Percentiles rank a stretch among this genome's conserved stretches.
These are phyloP conservation scores for Neonectria faginata DNA, from an alignment of 2,329 filamentous ascomycete species.

Conservation along the genomic window DNA sequence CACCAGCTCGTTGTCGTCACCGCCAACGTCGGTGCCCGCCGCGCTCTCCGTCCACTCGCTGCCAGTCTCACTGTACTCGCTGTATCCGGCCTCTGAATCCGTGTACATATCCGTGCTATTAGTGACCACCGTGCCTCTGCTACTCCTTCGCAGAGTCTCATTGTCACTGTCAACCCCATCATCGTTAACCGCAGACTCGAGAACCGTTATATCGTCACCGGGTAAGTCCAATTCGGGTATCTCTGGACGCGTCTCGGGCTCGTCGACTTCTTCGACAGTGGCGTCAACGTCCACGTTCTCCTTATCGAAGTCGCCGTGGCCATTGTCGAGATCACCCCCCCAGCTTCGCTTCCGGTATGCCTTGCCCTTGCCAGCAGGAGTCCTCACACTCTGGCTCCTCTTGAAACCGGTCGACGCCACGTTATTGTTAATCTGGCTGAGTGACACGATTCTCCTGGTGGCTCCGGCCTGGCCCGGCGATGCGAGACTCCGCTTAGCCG, in stretches of 20 bases:
- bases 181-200: conserved; percentile 36
- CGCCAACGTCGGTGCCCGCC: conserved; percentile 44
- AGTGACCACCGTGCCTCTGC: conserved; percentile 61
- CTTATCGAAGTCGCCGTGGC: conserved; percentile 68
- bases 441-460: conserved; percentile 85
- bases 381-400: conserved; percentile 82
- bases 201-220: conserved; percentile 44
- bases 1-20: conserved; percentile 51
- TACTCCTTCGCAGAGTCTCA: conserved; percentile 62
- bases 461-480: conserved; percentile 64
- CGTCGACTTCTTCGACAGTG: conserved; percentile 68
- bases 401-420: conserved; percentile 73
- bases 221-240: conserved; percentile 36
- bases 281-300: conserved; percentile 74
- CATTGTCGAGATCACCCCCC: conserved; percentile 65
- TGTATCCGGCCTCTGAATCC: conserved; percentile 53
- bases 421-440: conserved; percentile 90
- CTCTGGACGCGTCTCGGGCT: conserved; percentile 44
- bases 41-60: conserved; percentile 64
- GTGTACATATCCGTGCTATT: conserved; percentile 53
- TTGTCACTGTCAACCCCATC: conserved; percentile 60
- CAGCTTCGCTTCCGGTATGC: conserved; percentile 76
- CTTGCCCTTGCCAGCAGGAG: conserved; percentile 58
- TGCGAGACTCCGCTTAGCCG: conserved; percentile 61
- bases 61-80: conserved; percentile 55